phyloP scores from a whole-genome alignment of 2,329 filamentous ascomycete genomes.

The Cytospora piceicola region DNA sequence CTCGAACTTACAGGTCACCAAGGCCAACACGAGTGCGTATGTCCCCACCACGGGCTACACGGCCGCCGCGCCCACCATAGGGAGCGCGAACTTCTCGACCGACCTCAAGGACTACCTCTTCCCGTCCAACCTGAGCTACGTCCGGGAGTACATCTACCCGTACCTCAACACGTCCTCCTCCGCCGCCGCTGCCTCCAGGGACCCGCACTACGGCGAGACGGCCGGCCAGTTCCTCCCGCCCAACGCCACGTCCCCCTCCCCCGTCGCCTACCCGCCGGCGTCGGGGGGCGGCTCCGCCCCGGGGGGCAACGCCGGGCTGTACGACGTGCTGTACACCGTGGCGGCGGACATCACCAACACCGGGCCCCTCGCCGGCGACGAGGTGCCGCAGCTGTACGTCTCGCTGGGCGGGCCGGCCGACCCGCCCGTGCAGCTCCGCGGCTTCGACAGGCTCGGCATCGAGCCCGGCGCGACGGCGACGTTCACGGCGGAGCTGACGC shows the following conservation, averaged over 20 bases:
- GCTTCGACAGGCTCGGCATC: constrained; percentile 79
- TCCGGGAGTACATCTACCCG: constrained; percentile 68
- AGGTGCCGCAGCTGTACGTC: constrained; percentile 79
- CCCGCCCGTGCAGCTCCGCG: constrained; percentile 68
- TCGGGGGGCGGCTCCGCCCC: constrained; percentile 52
- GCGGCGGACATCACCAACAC: constrained; percentile 73
- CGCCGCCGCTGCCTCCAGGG: constrained; percentile 56
- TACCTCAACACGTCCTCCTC: constrained; percentile 69
- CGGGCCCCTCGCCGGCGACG: constrained; percentile 66
- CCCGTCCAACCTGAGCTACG: constrained; percentile 59
- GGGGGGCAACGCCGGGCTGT: constrained; percentile 68
- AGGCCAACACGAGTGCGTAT: constrained; percentile 56
- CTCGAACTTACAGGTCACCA: constrained; percentile 65
- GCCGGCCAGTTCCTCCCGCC: constrained; percentile 64
- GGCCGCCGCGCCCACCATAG: constrained; percentile 64
- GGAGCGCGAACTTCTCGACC: constrained; percentile 66
- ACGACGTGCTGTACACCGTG: constrained; percentile 70
- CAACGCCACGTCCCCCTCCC: constrained; percentile 56
- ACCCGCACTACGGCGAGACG: constrained; percentile 63
- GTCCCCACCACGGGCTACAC: constrained; percentile 64
- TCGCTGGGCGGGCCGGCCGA: constrained; percentile 79
- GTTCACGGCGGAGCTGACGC: constrained; percentile 71
- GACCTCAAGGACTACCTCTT: constrained; percentile 69
- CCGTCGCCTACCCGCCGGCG: constrained; percentile 59
- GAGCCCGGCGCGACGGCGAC: constrained; percentile 67